Conservation (phyloP, 495 filamentous ascomycete species). For the Penicillium arizonense region DNA sequence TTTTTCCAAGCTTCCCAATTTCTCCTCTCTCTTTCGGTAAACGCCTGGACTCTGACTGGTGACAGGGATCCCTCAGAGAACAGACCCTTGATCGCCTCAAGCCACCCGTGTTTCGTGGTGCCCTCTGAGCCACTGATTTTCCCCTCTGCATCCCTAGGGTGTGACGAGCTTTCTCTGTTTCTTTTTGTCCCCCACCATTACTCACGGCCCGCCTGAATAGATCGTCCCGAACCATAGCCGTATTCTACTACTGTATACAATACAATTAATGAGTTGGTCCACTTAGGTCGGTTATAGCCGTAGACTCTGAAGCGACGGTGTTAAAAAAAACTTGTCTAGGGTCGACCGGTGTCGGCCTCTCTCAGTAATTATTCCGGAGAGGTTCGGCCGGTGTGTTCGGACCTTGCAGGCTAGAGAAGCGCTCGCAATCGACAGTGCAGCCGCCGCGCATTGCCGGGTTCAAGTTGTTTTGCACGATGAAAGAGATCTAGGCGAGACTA, state of each 20-base stretch:
- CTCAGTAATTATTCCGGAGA: conserved; percentile 2
- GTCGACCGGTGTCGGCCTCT: conserved; percentile 2
- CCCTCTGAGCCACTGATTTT: conserved; percentile 36
- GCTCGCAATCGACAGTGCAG: conserved; percentile 24
- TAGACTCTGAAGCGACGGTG: background rate
- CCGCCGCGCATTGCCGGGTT: conserved; percentile 21
- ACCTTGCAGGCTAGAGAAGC: conserved; percentile 8
- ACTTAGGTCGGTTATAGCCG: conserved; percentile 11
- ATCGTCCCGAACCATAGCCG: conserved; percentile 11
- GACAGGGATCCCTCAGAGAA: conserved; percentile 27
- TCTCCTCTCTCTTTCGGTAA: background rate
- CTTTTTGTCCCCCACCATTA: conserved; percentile 17
- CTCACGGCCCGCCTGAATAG: conserved; percentile 22
- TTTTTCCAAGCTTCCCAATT: background rate
- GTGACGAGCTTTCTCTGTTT: conserved; percentile 30
- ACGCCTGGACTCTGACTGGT: conserved; percentile 3
- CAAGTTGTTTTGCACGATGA: conserved; percentile 10
- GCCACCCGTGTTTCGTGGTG: conserved; percentile 42
- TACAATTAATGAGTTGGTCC: background rate
- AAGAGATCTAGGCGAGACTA: conserved; percentile 1
- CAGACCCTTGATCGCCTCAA: conserved; percentile 33
- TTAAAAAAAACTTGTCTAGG: background rate
- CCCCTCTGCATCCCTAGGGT: conserved; percentile 24
- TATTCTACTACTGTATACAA: background rate
- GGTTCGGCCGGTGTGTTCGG: conserved; percentile 2